A percentile compares a stretch with the other conserved stretches of the same genome.
Evolutionary conservation across 805 yeast genomes (phyloP).

Genomic region (Candida khao-thaluensis): DNA sequence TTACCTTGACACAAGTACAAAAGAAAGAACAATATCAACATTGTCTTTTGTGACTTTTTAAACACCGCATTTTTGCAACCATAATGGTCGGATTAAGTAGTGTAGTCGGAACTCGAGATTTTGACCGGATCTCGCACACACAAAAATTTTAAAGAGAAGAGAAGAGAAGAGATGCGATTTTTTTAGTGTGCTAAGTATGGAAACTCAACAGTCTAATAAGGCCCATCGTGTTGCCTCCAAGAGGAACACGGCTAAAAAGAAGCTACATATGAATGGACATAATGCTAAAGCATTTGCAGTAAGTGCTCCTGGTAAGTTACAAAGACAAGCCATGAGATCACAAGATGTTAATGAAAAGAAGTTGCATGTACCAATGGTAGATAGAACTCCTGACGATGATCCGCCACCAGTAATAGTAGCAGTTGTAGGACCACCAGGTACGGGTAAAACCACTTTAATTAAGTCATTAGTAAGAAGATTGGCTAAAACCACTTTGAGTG

Average conservation of each 20-base stretch:
- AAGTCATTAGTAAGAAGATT: slow-evolving; percentile 83
- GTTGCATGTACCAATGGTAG: slow-evolving; percentile 96
- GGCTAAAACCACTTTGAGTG: slow-evolving; percentile 81
- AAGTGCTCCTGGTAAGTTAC: slow-evolving; percentile 74
- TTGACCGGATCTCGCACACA: not conserved
- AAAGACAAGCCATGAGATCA: slow-evolving; percentile 77
- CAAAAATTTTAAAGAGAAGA: slow-evolving; percentile 6
- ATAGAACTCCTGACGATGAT: slow-evolving; percentile 94
- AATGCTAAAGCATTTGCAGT: slow-evolving; percentile 47
- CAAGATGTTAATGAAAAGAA: slow-evolving; percentile 81
- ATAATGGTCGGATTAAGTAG: not conserved
- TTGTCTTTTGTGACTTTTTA: not conserved
- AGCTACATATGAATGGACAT: slow-evolving; percentile 80
- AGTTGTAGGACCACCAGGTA: slow-evolving; percentile 98
- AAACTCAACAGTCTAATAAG: slow-evolving; percentile 66
- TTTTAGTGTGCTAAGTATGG: slow-evolving; percentile 15
- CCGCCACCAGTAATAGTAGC: slow-evolving; percentile 97
- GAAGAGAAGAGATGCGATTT: slow-evolving; percentile 11
- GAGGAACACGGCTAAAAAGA: slow-evolving; percentile 69
- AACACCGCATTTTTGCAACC: slow-evolving; percentile 12
- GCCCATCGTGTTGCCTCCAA: slow-evolving; percentile 64
- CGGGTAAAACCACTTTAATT: slow-evolving; percentile 93
- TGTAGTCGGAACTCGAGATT: not conserved
- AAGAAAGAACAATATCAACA: not conserved
- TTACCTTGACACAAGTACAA: not conserved